Evolutionary conservation across 441 rosid species (phyloP).

Genomic region (Theobroma grandiflorum): DNA sequence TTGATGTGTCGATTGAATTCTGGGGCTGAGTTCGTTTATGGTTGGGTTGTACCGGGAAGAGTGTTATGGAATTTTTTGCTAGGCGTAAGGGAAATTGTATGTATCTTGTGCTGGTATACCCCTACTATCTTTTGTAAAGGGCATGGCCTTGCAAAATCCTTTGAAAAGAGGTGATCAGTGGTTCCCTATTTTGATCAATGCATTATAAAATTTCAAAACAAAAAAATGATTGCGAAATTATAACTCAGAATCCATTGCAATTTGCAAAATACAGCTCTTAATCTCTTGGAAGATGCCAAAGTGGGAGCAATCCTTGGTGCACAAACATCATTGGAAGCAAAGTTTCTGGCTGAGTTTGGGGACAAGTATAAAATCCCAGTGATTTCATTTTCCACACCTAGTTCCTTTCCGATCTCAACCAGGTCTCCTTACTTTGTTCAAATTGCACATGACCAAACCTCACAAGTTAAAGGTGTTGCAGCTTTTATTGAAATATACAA

Average conservation of each 20-base stretch:
- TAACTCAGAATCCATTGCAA: not conserved
- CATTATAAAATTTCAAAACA: too few relatives aligned
- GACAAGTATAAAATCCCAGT: constrained; percentile 41
- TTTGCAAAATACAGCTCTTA: constrained; percentile 18
- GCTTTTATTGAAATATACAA: constrained; percentile 31
- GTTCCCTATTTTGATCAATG: too few relatives aligned
- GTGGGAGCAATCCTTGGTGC: constrained; percentile 47
- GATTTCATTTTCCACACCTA: constrained; percentile 37
- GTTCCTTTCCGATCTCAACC: constrained; percentile 16
- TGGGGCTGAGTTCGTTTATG: too few relatives aligned
- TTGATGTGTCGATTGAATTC: too few relatives aligned
- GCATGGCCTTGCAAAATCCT: too few relatives aligned
- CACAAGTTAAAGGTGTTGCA: constrained; percentile 41
- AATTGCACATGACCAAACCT: constrained; percentile 31
- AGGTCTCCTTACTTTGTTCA: constrained; percentile 41
- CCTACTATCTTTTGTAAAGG: too few relatives aligned
- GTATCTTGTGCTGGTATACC: too few relatives aligned
- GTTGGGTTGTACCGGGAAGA: too few relatives aligned
- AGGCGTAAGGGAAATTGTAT: too few relatives aligned
- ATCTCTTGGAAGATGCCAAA: constrained; percentile 5
- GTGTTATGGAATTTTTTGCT: too few relatives aligned
- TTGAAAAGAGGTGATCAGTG: too few relatives aligned
- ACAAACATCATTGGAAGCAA: constrained; percentile 35
- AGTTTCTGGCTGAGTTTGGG: constrained; percentile 46
- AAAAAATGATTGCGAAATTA: too few relatives aligned